Evolutionary conservation across 805 yeast genomes (phyloP), one percentile per base, ranked within the genome.

Genomic region (Ogataea pilisensis): DNA sequence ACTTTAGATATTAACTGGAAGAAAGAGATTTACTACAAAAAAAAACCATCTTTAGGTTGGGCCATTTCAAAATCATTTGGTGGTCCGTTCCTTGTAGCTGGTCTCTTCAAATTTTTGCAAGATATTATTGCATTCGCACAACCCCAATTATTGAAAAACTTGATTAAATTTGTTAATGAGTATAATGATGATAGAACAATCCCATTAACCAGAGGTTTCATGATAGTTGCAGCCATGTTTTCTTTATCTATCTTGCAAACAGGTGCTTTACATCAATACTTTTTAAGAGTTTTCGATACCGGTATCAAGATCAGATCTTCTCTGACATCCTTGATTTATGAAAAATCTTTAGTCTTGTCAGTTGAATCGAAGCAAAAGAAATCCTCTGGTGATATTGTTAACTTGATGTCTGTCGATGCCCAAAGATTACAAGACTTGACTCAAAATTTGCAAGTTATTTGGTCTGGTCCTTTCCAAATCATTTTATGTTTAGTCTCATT

Each of bases 391-490:
- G 96, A 89, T 60, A 85, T 91, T 50, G 97, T 90, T 43, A 90
- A 90, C 58, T 70, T 90, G 54, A 88, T 90, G 96, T 82, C 95
- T 39, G 95, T 90, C 34, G 98, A 90, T 65, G 81, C 89, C 3
- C 95, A 85, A 64, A 78, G 95, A 65, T 67, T 90, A 42, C 95
- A 86, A 60, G 95, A 86, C 51, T 69, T 88, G 41, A 76, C 84
- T 19, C 89, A 85, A 58, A 78, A 82, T 61, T 76, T 89, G 47
- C 83, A 86, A 53, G 72, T 87, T 39, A 69, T 86, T 37, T 88
- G 96, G 95, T 87, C 95, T 1, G 95, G 95, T 36, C 97, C 97
- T 1, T 84, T 89, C 65, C 96, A 90, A 64, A 79, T 90, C 50
- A 55, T 73, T 19, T 64, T 90, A 42, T 88, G 97, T 70, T 70